These are phyloP conservation scores for Sonneratia caseolaris DNA, from an alignment of 345 rosid genomes.

Conservation along the genomic window DNA sequence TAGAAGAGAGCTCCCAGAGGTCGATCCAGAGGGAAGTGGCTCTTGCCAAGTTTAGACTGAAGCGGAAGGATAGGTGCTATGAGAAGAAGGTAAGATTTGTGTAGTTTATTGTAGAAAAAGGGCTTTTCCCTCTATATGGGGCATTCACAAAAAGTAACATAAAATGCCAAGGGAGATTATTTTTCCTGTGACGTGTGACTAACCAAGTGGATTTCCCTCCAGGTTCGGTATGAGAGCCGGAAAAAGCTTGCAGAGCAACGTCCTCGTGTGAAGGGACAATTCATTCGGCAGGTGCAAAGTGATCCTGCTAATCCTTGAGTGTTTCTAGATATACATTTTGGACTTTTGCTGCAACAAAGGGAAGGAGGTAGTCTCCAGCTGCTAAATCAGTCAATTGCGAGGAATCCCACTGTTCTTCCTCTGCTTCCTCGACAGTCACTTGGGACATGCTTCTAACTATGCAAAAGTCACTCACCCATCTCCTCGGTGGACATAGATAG, in stretches of 20 bases:
- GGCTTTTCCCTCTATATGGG: neutral
- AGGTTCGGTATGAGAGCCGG: conserved; percentile 75
- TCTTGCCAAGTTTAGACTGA: conserved; percentile 71
- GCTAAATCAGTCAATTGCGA: no score
- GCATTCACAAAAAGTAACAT: neutral
- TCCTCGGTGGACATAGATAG: neutral
- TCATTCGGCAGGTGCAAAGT: conserved; percentile 40
- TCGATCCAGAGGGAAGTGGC: conserved; percentile 83
- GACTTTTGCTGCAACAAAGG: neutral
- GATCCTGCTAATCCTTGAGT: conserved; percentile 19
- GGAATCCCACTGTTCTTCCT: neutral
- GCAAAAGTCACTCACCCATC: neutral
- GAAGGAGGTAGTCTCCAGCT: neutral
- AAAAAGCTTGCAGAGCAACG: conserved; percentile 75
- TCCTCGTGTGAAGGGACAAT: conserved; percentile 66
- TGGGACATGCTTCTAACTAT: neutral
- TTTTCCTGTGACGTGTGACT: neutral
- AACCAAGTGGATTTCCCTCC: conserved; percentile 5
- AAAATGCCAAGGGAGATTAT: neutral
- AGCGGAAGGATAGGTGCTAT: conserved; percentile 90
- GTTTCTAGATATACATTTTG: neutral
- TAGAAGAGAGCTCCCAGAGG: conserved; percentile 35
- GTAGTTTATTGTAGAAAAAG: neutral
- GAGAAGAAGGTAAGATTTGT: conserved; percentile 64
- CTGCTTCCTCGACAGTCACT: neutral